These are phyloP conservation scores for Colletotrichum navitas DNA, from an alignment of 2,329 filamentous ascomycete species.

Conservation along the genomic window DNA sequence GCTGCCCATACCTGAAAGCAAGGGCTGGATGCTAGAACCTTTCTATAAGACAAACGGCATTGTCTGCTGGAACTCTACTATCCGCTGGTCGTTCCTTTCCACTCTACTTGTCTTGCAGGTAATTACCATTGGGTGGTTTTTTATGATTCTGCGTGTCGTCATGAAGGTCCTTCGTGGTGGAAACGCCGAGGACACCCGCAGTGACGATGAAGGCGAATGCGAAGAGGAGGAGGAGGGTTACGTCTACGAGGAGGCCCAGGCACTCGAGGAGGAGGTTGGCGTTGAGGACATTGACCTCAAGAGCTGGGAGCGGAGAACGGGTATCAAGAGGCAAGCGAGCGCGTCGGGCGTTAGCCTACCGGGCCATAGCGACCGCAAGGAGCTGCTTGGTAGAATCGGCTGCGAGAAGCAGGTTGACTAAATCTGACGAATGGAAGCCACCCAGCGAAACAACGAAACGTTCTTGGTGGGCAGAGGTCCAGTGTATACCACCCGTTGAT, in stretches of 20 bases:
- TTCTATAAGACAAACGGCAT: slow-evolving; percentile 78
- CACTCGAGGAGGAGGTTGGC: slow-evolving; percentile 80
- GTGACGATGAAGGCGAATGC: slow-evolving; percentile 84
- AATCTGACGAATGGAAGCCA: slow-evolving; percentile 1
- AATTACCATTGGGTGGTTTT: slow-evolving; percentile 89
- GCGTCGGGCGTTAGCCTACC: slow-evolving; percentile 74
- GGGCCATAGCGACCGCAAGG: slow-evolving; percentile 82
- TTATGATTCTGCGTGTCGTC: slow-evolving; percentile 87
- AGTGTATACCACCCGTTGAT: slow-evolving; percentile 14
- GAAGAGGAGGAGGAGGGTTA: slow-evolving; percentile 70
- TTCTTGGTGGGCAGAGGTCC: not conserved
- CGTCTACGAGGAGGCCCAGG: slow-evolving; percentile 66
- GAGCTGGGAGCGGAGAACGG: slow-evolving; percentile 70
- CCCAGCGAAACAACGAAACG: not conserved
- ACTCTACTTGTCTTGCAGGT: slow-evolving; percentile 83
- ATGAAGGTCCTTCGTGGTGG: slow-evolving; percentile 82
- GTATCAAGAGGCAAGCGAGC: slow-evolving; percentile 65
- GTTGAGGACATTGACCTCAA: slow-evolving; percentile 78
- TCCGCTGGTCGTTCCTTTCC: slow-evolving; percentile 82
- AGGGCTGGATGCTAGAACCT: slow-evolving; percentile 77
- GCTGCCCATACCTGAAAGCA: slow-evolving; percentile 61
- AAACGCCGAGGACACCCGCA: slow-evolving; percentile 86
- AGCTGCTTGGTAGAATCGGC: slow-evolving; percentile 83
- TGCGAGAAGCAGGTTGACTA: slow-evolving; percentile 80
- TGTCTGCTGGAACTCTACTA: slow-evolving; percentile 82